Base-by-base conservation (phyloP, 768 basidiomycete species). In the Hemileccinum impolitum region DNA sequence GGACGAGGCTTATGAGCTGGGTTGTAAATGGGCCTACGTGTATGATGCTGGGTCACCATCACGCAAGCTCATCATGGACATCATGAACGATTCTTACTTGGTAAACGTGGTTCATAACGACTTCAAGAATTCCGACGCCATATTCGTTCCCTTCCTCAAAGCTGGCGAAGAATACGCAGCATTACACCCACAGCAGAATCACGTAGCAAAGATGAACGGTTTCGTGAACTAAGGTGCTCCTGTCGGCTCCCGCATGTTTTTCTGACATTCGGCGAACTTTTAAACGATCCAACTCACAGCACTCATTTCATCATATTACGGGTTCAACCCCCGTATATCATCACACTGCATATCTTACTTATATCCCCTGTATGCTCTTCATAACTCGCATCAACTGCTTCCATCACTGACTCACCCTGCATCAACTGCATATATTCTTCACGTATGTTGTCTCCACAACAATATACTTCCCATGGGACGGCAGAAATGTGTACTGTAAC, bases 31-130 rank as follows among this genome's bases (percentile, higher is more conserved):
- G 94, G 89, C 91, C 13, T 77, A 81, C 54, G 67, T 93, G 46
- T 96, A 96, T 64, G 90, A 92, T 43, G 70, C 82, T 26, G 82
- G 78, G 30, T 88, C 91, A 1, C 74, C 79, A 3, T 82, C 90
- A 14, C 81, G 84, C 47, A 81, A 85, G 60, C 72, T 94, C 53
- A 87, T 96, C 64, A 70, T 75, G 53, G 78, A 82, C 31, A 68
- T 92, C 62, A 90, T 96, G 86, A 82, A 92, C 50, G 79, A 78
- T 1, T 87, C 75, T 53, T 84, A 82, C 72, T 84, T 97, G 55
- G 92, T 96, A 57, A 96, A 96, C 68, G 87, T 97, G 57, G 94
- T 97, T 23, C 93, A 96, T 69, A 96, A 96, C 71, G 87, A 95
- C 66, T 97, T 91, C 81, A 87, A 90, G 69, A 78, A 87, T 61